Conservation (phyloP, 1,284 basidiomycete genomes). For the Trichosporon sp. region DNA sequence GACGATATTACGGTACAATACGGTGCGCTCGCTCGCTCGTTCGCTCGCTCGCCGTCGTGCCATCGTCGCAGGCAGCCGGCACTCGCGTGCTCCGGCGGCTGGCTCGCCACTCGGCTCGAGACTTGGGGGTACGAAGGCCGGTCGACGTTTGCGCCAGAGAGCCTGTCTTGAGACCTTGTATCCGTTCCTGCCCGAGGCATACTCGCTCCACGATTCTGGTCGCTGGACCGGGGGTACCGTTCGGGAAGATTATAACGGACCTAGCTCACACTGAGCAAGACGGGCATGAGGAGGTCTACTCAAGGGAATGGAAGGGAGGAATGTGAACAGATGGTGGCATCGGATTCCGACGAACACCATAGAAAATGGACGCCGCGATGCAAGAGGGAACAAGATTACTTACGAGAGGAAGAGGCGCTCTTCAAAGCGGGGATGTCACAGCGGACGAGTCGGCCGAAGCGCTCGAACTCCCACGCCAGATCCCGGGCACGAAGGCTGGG, state of each 20-base stretch:
- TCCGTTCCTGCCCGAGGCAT: neutral
- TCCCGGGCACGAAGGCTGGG: slow-evolving; percentile 70
- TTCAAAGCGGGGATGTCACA: slow-evolving; percentile 77
- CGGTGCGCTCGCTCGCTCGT: neutral
- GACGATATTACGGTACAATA: neutral
- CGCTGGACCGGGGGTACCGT: neutral
- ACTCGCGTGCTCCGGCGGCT: neutral
- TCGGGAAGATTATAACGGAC: neutral
- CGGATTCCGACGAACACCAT: neutral
- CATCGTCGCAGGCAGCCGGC: neutral
- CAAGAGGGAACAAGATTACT: slow-evolving; percentile 22
- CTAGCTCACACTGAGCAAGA: slow-evolving; percentile 6
- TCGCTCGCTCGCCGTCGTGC: slow-evolving; percentile 3
- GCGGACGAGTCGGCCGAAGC: slow-evolving; percentile 57
- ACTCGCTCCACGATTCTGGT: neutral
- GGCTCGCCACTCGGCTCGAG: neutral
- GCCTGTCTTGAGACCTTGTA: neutral
- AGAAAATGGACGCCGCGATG: neutral
- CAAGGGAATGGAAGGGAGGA: neutral
- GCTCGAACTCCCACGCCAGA: slow-evolving; percentile 79
- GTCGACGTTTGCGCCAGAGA: neutral
- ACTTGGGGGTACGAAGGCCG: neutral
- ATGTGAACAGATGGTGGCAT: neutral
- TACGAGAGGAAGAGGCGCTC: slow-evolving; percentile 39
- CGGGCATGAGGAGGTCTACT: slow-evolving; percentile 14